phyloP scores from a whole-genome alignment of 139 green algal genomes.

The Eudorina sp. region DNA sequence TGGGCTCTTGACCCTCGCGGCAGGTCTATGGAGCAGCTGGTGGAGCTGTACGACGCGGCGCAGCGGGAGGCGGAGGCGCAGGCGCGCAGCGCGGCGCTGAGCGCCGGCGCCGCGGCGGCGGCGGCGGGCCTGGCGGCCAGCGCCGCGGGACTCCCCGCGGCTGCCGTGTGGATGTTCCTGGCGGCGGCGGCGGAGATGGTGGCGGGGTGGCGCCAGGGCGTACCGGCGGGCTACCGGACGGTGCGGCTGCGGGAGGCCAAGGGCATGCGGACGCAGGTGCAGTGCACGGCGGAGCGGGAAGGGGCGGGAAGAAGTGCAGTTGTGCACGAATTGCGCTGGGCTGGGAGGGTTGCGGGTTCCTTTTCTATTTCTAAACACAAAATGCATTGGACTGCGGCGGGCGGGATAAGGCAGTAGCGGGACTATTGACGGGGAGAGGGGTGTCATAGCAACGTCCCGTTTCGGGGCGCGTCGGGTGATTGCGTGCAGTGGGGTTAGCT shows the following conservation, averaged over 20 bases:
- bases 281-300: not conserved
- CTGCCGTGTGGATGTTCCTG: slow-evolving; percentile 42
- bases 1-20: too few species aligned
- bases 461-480: too few species aligned
- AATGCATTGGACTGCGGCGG: too few species aligned
- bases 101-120: not conserved
- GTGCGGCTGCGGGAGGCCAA: not conserved
- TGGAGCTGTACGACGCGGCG: not conserved
- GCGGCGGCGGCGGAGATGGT: slow-evolving; percentile 8
- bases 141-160: not conserved
- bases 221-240: not conserved
- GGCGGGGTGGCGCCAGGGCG: not conserved
- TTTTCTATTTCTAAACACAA: too few species aligned
- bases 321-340: too few species aligned
- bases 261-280: not conserved
- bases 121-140: not conserved
- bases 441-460: too few species aligned
- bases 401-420: too few species aligned
- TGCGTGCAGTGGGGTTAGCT: too few species aligned
- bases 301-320: too few species aligned
- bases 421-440: too few species aligned
- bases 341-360: too few species aligned
- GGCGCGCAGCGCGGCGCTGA: not conserved
- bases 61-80: not conserved
- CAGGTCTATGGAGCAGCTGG: not conserved